Evolutionary conservation across 129 eudicot species (phyloP).

Genomic region (Artemisia annua): DNA sequence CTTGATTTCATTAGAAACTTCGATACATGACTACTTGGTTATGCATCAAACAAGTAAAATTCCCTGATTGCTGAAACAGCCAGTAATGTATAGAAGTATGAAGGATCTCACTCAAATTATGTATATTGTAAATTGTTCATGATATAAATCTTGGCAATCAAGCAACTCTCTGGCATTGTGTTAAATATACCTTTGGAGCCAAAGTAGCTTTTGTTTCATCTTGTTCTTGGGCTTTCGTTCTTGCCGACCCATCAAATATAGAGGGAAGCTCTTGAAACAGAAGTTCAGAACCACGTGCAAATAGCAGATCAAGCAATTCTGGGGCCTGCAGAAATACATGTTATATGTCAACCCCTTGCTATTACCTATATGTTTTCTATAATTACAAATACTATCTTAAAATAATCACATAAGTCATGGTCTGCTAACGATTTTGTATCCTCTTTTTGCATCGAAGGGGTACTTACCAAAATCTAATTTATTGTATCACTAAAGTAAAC

Average conservation of each 20-base stretch:
- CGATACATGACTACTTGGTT: neutral
- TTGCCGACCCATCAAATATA: conserved; percentile 87
- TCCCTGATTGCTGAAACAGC: neutral
- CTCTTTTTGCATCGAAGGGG: too few relatives aligned
- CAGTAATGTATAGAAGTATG: neutral
- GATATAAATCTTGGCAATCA: conserved; percentile 12
- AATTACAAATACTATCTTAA: neutral
- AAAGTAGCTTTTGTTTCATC: conserved; percentile 84
- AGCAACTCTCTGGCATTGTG: neutral
- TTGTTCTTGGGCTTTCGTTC: conserved; percentile 60
- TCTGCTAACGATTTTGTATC: too few relatives aligned
- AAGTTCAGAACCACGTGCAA: conserved; percentile 77
- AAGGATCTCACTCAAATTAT: neutral
- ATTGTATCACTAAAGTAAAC: too few relatives aligned
- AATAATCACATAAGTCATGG: neutral
- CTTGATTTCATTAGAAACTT: conserved; percentile 1
- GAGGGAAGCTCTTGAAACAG: conserved; percentile 82
- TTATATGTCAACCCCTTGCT: neutral
- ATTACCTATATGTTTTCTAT: neutral
- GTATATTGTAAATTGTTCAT: neutral
- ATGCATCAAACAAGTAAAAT: neutral
- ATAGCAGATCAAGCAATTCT: conserved; percentile 70
- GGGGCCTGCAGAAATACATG: conserved; percentile 67
- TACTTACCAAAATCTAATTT: too few relatives aligned
- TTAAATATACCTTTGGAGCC: conserved; percentile 80